Evolutionary conservation across 2,329 filamentous ascomycete genomes (phyloP).

Genomic region (Trichoderma guizhouense): DNA sequence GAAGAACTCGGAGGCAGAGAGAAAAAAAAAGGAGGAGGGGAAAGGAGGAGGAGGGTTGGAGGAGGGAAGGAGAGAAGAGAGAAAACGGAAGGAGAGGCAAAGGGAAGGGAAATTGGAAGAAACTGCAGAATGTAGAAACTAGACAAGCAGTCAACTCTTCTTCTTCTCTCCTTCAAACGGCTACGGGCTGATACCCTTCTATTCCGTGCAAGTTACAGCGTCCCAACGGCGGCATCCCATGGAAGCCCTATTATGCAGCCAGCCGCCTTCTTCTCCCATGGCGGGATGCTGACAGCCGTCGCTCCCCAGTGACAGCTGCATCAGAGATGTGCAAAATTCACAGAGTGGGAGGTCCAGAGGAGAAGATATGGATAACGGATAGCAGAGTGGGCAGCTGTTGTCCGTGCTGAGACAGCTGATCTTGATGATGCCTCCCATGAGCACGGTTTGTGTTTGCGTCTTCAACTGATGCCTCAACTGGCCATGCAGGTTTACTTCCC

Average conservation of each 20-base stretch:
- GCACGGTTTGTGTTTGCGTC: not conserved
- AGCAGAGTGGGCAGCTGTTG: not conserved
- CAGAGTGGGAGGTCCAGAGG: not conserved
- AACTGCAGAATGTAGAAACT: not conserved
- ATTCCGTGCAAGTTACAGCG: not conserved
- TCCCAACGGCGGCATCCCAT: not conserved
- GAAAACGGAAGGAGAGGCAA: not conserved
- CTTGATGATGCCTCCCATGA: not conserved
- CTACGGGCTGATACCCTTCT: not conserved
- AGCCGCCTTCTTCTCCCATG: not conserved
- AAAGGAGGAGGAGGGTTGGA: not conserved
- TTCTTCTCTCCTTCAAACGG: not conserved
- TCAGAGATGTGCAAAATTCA: not conserved
- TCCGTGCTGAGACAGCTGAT: not conserved
- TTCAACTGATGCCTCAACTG: not conserved
- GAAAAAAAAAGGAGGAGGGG: too few relatives aligned
- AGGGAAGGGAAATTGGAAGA: not conserved
- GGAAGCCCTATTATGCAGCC: not conserved
- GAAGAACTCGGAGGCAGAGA: not conserved
- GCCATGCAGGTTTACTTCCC: not conserved
- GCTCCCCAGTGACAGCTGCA: constrained; percentile 1
- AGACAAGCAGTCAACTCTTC: too few relatives aligned
- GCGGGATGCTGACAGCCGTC: not conserved
- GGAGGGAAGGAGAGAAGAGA: not conserved
- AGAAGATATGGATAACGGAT: not conserved